These are phyloP conservation scores for Pseudogymnoascus pannorum DNA, from an alignment of 2,329 filamentous ascomycete genomes.

Conservation along the genomic window DNA sequence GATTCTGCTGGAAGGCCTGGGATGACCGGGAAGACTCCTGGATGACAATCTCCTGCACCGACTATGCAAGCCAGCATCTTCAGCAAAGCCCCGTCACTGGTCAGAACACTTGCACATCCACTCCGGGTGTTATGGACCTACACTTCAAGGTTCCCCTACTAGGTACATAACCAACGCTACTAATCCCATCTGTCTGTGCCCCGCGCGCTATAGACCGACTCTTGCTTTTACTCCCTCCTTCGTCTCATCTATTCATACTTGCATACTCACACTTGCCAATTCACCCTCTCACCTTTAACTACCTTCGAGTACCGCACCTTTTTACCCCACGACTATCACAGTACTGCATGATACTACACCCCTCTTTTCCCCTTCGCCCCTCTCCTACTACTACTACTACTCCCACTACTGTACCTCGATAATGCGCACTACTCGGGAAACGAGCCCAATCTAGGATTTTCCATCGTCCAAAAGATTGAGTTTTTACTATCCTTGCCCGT, in stretches of 20 bases:
- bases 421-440: slow-evolving; percentile 5
- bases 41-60: slow-evolving; percentile 3
- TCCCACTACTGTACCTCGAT: slow-evolving; percentile 2
- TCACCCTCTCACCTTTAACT: slow-evolving; percentile 6
- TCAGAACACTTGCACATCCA: not conserved
- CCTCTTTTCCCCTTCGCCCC: not conserved
- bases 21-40: not conserved
- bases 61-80: not conserved
- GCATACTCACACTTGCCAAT: not conserved
- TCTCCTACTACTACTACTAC: not conserved
- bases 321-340: slow-evolving; percentile 2
- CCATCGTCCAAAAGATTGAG: slow-evolving; percentile 5
- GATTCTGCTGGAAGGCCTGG: not conserved
- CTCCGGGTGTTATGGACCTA: slow-evolving; percentile 5
- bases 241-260: not conserved
- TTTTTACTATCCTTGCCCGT: slow-evolving; percentile 5
- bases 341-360: slow-evolving; percentile 1
- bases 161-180: slow-evolving; percentile 3
- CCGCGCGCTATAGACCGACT: slow-evolving; percentile 1
- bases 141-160: slow-evolving; percentile 3
- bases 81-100: slow-evolving; percentile 1
- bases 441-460: slow-evolving; percentile 4
- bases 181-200: not conserved
- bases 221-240: slow-evolving; percentile 3
- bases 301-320: not conserved